phyloP scores from a whole-genome alignment of 306 rosid species.

The Acacia crassicarpa region DNA sequence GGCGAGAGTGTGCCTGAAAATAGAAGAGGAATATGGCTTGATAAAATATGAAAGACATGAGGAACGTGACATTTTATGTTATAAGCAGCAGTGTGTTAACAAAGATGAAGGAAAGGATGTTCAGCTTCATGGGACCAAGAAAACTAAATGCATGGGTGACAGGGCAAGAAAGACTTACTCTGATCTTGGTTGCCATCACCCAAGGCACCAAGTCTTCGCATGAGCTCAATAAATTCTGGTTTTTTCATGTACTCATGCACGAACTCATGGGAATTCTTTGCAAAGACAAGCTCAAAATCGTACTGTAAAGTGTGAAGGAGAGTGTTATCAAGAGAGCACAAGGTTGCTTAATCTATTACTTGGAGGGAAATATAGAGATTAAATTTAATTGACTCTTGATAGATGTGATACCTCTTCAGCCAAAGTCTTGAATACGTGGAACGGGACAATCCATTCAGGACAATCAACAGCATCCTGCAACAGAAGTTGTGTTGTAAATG shows the following conservation, averaged over 20 bases:
- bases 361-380: background rate
- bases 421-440: slow-evolving; percentile 72
- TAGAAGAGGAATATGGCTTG: background rate
- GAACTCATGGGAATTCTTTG: slow-evolving; percentile 81
- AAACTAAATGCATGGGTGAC: background rate
- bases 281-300: slow-evolving; percentile 84
- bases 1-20: slow-evolving; percentile 58
- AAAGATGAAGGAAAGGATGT: background rate
- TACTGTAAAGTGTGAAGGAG: slow-evolving; percentile 49
- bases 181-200: slow-evolving; percentile 96
- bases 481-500: slow-evolving; percentile 11
- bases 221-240: slow-evolving; percentile 78
- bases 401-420: slow-evolving; percentile 78
- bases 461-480: slow-evolving; percentile 97
- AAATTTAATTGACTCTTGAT: background rate
- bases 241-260: slow-evolving; percentile 82
- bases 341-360: background rate
- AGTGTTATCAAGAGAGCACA: background rate
- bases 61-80: background rate
- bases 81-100: background rate
- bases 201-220: slow-evolving; percentile 94
- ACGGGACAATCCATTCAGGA: slow-evolving; percentile 97
- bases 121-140: background rate
- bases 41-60: background rate
- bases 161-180: slow-evolving; percentile 42